Conservation (phyloP, 495 filamentous ascomycete species). For the Hypoxylon crocopeplum region DNA sequence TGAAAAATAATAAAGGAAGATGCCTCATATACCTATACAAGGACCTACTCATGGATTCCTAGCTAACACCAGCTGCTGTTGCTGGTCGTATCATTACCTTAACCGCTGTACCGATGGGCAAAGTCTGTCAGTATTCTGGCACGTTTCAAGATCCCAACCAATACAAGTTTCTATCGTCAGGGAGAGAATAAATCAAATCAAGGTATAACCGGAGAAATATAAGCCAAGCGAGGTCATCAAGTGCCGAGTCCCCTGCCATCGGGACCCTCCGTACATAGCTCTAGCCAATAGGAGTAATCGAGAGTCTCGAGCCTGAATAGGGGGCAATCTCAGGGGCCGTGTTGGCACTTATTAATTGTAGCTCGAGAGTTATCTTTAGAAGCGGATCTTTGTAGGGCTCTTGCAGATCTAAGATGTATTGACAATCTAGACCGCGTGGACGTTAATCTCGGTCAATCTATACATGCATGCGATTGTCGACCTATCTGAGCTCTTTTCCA, state of each 20-base stretch:
- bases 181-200: too few relatives aligned
- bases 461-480: neutral
- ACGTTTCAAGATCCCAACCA: too few relatives aligned
- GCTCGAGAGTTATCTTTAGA: neutral
- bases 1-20: too few relatives aligned
- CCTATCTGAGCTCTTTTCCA: neutral
- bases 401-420: neutral
- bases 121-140: too few relatives aligned
- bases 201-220: neutral
- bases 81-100: too few relatives aligned
- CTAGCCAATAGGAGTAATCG: constrained; percentile 10
- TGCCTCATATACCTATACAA: too few relatives aligned
- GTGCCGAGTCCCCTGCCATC: neutral
- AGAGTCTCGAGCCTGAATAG: constrained; percentile 10
- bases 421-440: neutral
- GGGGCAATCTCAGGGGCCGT: neutral
- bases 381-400: neutral
- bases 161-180: too few relatives aligned
- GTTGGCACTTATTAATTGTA: neutral
- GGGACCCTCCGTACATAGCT: neutral
- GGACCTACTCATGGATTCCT: too few relatives aligned
- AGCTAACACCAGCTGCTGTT: too few relatives aligned
- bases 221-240: neutral
- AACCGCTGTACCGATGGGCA: too few relatives aligned
- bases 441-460: neutral